Percentiles rank a stretch among this genome's conserved stretches.
These are phyloP conservation scores for Talaromyces sp. DNA, from an alignment of 2,329 filamentous ascomycete species.

Conservation along the genomic window DNA sequence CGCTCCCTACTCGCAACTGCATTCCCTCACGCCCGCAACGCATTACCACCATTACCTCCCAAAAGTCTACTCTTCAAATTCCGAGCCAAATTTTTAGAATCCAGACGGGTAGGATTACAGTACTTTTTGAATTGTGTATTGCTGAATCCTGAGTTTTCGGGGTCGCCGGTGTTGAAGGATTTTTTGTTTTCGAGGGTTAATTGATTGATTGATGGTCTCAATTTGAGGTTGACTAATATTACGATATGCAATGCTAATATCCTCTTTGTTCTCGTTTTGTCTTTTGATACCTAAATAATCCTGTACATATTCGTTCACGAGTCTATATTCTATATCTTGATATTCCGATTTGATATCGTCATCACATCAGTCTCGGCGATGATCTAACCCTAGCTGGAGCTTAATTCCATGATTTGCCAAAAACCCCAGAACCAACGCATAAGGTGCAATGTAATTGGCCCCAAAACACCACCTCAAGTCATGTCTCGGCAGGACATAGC, in stretches of 20 bases:
- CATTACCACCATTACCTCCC: constrained; percentile 84
- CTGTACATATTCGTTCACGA: neutral
- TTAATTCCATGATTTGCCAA: neutral
- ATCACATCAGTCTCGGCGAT: neutral
- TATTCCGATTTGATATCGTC: neutral
- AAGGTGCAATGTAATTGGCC: neutral
- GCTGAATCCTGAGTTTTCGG: constrained; percentile 88
- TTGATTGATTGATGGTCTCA: neutral
- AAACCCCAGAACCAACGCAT: neutral
- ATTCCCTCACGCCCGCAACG: constrained; percentile 78
- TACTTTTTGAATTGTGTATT: constrained; percentile 95
- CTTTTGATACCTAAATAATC: neutral
- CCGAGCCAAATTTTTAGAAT: constrained; percentile 78
- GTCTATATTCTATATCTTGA: neutral
- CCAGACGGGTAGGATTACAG: constrained; percentile 73
- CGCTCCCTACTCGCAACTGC: constrained; percentile 68
- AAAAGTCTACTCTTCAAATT: constrained; percentile 85
- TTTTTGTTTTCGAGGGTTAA: constrained; percentile 16
- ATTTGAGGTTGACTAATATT: neutral
- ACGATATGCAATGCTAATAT: neutral
- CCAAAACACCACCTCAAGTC: neutral
- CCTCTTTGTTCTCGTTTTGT: neutral
- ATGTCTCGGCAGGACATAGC: neutral
- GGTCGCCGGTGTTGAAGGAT: constrained; percentile 48
- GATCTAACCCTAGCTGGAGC: neutral